Conservation (phyloP, 768 basidiomycete species). For the Fistulinella prunicolor region DNA sequence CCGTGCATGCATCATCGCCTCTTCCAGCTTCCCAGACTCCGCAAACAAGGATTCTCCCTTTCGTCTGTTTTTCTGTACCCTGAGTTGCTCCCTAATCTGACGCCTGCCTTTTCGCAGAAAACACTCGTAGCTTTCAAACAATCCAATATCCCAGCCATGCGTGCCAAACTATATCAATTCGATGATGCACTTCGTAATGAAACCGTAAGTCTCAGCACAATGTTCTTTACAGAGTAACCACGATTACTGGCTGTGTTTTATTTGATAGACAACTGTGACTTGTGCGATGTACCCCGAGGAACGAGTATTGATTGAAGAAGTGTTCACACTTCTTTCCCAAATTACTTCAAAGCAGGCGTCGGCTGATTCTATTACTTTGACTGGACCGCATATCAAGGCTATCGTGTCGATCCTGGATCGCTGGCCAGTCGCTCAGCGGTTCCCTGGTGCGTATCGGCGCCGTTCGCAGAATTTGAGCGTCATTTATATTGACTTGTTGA, state of each 20-base stretch:
- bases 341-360: constrained; percentile 39
- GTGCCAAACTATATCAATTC: constrained; percentile 72
- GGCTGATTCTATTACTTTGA: constrained; percentile 33
- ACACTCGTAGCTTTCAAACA: constrained; percentile 79
- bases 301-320: constrained; percentile 52
- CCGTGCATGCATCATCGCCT: constrained; percentile 39
- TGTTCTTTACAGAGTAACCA: background rate
- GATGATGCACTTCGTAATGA: constrained; percentile 64
- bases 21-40: constrained; percentile 29
- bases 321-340: constrained; percentile 56
- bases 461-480: background rate
- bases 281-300: constrained; percentile 72
- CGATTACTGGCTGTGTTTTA: background rate
- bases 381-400: constrained; percentile 53
- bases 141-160: constrained; percentile 77
- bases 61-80: constrained; percentile 36
- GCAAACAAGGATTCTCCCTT: constrained; percentile 47
- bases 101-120: constrained; percentile 37
- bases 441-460: constrained; percentile 52
- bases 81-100: background rate
- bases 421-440: constrained; percentile 72
- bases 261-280: constrained; percentile 59
- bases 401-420: constrained; percentile 63
- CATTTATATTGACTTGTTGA: background rate
- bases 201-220: constrained; percentile 47